Base-by-base conservation (phyloP, 495 filamentous ascomycete genomes). In the Hypoxylon perforatum region DNA sequence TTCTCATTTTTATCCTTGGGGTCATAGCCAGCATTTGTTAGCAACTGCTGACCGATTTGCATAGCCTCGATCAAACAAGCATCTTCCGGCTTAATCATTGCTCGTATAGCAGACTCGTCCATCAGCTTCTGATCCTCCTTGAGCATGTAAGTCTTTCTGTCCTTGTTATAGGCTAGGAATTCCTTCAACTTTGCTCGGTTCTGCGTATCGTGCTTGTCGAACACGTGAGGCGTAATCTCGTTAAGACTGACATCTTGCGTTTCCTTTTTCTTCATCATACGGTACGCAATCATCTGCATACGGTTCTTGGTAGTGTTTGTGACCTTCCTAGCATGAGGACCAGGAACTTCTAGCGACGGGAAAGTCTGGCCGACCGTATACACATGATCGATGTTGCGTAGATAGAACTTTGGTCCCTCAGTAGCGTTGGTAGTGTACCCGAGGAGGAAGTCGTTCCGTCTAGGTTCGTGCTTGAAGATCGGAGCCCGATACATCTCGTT, bases 111-210 rank as follows among this genome's bases (percentile, higher is more conserved):
- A 28, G 89, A 80, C 66, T 92, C 89, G 48, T 94, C 91, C 18
- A 93, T 91, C 46, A 92, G 78, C 0, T 84, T 79, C 65, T 97
- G 91, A 0, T 88, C 84, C 14, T 85, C 76, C 7, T 80, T 82
- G 42, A 96, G 90, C 25, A 88, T 85, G 96, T 95, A 98, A 21
- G 92, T 88, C 59, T 92, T 92, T 44, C 85, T 86, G 10, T 91
- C 88, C 75, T 93, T 95, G 67, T 92, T 87, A 69, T 97, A 97
- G 10, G 84, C 78, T 54, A 99, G 88, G 75, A 98, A 98, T 70
- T 99, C 95, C 70, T 97, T 95, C 79, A 99, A 88, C 73, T 98
- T 97, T 69, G 94, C 91, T 3, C 95, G 87, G 65, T 97, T 97
- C 67, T 97, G 93, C 70, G 96, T 93, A 71, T 99, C 95, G 21